These are phyloP conservation scores for Rhizophora apiculata DNA, from an alignment of 345 rosid genomes.

Conservation along the genomic window DNA sequence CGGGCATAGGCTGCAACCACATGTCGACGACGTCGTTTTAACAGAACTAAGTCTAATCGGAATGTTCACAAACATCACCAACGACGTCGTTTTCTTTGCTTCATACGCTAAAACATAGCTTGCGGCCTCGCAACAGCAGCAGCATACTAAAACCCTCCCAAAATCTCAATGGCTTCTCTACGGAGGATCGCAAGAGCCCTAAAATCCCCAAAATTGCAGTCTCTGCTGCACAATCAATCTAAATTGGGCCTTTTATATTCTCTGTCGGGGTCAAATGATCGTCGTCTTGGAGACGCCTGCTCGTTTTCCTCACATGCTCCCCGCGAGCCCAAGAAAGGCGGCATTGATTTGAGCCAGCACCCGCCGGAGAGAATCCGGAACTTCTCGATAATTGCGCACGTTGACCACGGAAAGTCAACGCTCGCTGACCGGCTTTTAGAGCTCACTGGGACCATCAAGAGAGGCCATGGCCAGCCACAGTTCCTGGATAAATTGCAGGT, in stretches of 20 bases:
- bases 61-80: not conserved
- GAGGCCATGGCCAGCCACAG: constrained; percentile 96
- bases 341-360: constrained; percentile 61
- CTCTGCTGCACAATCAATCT: not conserved
- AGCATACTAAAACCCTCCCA: constrained; percentile 34
- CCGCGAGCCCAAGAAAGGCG: constrained; percentile 35
- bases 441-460: constrained; percentile 90
- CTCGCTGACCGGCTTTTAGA: constrained; percentile 96
- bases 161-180: constrained; percentile 59
- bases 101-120: too few species aligned
- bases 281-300: constrained; percentile 19
- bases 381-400: constrained; percentile 93
- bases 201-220: constrained; percentile 21
- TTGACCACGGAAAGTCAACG: constrained; percentile 95
- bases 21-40: too few species aligned
- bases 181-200: constrained; percentile 54
- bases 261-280: not conserved
- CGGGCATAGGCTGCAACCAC: too few species aligned
- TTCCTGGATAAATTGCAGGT: constrained; percentile 96
- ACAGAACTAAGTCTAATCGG: too few species aligned
- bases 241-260: constrained; percentile 20
- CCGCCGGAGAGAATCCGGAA: constrained; percentile 80
- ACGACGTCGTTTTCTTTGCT: not conserved
- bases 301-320: constrained; percentile 58
- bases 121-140: too few species aligned